Base-by-base conservation (phyloP, 345 rosid genomes). In the Gossypium raimondii region DNA sequence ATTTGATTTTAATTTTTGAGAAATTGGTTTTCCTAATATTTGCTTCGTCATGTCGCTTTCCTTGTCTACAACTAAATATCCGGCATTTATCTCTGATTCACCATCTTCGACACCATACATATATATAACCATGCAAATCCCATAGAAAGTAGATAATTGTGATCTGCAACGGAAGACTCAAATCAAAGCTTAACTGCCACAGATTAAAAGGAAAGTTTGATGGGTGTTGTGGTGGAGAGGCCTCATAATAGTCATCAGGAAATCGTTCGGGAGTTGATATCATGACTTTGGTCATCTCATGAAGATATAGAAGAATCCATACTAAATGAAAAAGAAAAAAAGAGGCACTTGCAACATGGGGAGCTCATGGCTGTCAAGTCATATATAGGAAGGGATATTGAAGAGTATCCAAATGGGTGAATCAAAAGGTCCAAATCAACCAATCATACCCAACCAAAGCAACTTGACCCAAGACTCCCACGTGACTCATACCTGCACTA, bases 401-500 rank as follows among this genome's bases (percentile, higher is more conserved):
- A 66, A 43, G 53, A 41, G 16, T 41, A 61, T 14, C 66, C 27
- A 11, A 66, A 18, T 44, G 51, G 51, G 7, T 66, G 3, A 66
- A n/a, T 64, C 50, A 44, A 18, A 44, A 34, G 70, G 27, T 22
- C 16, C 9, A 66, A 66, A 44, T 11, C 52, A 44, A 43, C 27
- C 16, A 4, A 66, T 44, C 34, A 18, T n/a, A 66, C 53, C 72
- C 1, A 67, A 13, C 53, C 50, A 44, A 24, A 48, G 41, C 68
- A 64, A 41, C 1, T 60, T 25, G 45, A 25, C 51, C 58, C 38
- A 45, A 70, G 48, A 6, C 71, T 48, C 27, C 17, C 74, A 53
- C 74, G 55, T 55, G 74, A 70, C 38, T 52, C 50, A 7, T 70
- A 53, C 62, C 74, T 29, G 48, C 41, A 69, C 50, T 64, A n/a